These are phyloP conservation scores for Nakataea oryzae DNA, from an alignment of 2,329 filamentous ascomycete genomes.

Conservation along the genomic window DNA sequence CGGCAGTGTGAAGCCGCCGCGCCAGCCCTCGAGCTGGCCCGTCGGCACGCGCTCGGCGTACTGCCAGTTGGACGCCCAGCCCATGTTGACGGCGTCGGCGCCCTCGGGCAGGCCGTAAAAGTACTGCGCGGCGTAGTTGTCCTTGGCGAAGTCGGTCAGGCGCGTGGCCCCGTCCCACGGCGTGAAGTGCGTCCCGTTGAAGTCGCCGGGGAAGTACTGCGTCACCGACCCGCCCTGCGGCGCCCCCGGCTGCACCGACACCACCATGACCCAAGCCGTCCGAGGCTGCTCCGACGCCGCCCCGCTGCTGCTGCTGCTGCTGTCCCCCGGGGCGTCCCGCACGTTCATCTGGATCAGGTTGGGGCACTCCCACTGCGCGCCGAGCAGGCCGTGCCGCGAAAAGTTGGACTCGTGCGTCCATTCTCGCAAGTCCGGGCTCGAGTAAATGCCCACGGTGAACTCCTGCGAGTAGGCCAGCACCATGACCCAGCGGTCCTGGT, in stretches of 20 bases:
- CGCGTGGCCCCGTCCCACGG: conserved; percentile 28
- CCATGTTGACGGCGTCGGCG: conserved; percentile 33
- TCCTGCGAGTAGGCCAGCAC: conserved; percentile 42
- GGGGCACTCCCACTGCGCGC: conserved; percentile 52
- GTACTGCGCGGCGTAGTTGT: conserved; percentile 47
- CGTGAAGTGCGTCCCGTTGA: conserved; percentile 54
- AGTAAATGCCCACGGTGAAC: conserved; percentile 50
- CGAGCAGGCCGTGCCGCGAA: conserved; percentile 38
- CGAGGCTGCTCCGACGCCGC: too few relatives aligned
- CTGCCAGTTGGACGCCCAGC: conserved; percentile 51
- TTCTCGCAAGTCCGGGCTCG: conserved; percentile 43
- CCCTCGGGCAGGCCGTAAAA: conserved; percentile 33
- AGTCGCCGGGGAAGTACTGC: conserved; percentile 46
- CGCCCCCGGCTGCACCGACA: conserved; percentile 47
- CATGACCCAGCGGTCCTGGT: conserved; percentile 47
- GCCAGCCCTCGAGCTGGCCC: conserved; percentile 38
- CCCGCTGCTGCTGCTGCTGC: conserved; percentile 16
- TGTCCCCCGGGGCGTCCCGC: conserved; percentile 10
- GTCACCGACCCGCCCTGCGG: conserved; percentile 44
- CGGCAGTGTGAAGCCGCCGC: conserved; percentile 40
- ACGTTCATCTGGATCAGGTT: conserved; percentile 48
- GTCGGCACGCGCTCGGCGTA: conserved; percentile 45
- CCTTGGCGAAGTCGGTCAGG: conserved; percentile 35
- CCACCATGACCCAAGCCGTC: conserved; percentile 32
- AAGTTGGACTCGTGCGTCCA: conserved; percentile 53